These are phyloP conservation scores for Colletotrichum destructivum DNA, from an alignment of 2,329 filamentous ascomycete genomes.

Conservation along the genomic window DNA sequence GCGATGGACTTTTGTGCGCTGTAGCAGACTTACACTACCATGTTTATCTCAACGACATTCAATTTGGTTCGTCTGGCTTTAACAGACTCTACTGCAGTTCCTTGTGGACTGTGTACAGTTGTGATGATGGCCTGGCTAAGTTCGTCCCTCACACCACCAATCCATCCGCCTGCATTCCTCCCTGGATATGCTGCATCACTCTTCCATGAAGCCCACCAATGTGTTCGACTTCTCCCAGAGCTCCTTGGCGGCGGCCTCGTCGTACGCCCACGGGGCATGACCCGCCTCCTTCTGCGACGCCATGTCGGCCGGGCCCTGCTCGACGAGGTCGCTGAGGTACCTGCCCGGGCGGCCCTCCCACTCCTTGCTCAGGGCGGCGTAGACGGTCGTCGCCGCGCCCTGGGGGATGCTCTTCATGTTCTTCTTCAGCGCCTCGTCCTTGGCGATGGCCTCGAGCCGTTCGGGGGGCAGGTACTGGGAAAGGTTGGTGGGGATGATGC, in stretches of 20 bases:
- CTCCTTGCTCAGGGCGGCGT: constrained; percentile 53
- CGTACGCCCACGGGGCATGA: constrained; percentile 43
- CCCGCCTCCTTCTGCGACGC: constrained; percentile 26
- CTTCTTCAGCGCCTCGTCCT: neutral
- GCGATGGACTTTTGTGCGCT: too few relatives aligned
- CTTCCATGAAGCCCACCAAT: neutral
- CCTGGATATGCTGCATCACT: neutral
- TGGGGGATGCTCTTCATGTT: constrained; percentile 50
- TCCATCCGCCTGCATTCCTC: too few relatives aligned
- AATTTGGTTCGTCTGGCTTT: too few relatives aligned
- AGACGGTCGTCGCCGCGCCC: constrained; percentile 59
- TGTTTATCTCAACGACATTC: too few relatives aligned
- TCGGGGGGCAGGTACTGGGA: neutral
- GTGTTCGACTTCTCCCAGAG: constrained; percentile 2
- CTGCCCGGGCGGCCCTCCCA: constrained; percentile 57
- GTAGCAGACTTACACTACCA: too few relatives aligned
- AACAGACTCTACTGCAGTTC: too few relatives aligned
- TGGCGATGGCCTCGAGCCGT: neutral
- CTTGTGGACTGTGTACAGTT: too few relatives aligned
- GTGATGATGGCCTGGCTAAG: too few relatives aligned
- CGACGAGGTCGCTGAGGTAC: constrained; percentile 47
- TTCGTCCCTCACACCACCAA: too few relatives aligned
- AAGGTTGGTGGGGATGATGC: constrained; percentile 51
- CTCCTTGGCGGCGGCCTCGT: neutral
- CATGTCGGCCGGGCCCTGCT: neutral